These are phyloP conservation scores for Entoloma clypeatum DNA, from an alignment of 1,284 basidiomycete species.

Conservation along the genomic window DNA sequence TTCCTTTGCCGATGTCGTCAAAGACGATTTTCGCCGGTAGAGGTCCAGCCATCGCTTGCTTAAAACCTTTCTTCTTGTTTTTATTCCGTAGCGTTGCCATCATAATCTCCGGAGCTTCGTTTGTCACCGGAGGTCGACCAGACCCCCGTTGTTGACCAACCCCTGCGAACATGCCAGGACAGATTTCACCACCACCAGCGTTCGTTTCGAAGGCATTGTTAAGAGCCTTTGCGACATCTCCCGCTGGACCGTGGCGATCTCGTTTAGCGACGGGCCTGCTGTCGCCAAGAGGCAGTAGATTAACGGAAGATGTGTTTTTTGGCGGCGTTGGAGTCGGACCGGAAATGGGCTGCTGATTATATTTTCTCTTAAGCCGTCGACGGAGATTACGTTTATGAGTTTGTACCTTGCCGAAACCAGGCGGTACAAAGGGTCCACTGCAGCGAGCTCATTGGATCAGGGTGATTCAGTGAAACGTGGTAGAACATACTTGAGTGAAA, in stretches of 20 bases:
- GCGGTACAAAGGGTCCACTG: slow-evolving; percentile 40
- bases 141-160: too few species aligned
- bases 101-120: slow-evolving; percentile 30
- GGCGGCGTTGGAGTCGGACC: slow-evolving; percentile 17
- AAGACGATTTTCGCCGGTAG: slow-evolving; percentile 63
- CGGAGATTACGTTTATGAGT: slow-evolving; percentile 67
- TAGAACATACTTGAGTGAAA: neutral
- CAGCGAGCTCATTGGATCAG: neutral
- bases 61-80: slow-evolving; percentile 70
- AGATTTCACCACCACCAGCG: slow-evolving; percentile 11
- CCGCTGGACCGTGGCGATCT: slow-evolving; percentile 14
- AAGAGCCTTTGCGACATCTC: slow-evolving; percentile 18
- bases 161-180: slow-evolving; percentile 14
- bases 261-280: neutral
- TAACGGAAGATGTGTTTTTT: slow-evolving; percentile 27
- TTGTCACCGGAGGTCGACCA: too few species aligned
- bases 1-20: too few species aligned
- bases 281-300: slow-evolving; percentile 28
- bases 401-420: slow-evolving; percentile 61
- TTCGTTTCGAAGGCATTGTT: slow-evolving; percentile 22
- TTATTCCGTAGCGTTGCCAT: slow-evolving; percentile 67
- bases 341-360: slow-evolving; percentile 10
- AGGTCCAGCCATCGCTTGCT: slow-evolving; percentile 43
- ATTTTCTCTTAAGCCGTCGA: slow-evolving; percentile 46
- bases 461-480: neutral